Evolutionary conservation across 169 alveolate species (phyloP), one percentile per base, ranked within the genome.

Genomic region (Plasmodium sp.): DNA sequence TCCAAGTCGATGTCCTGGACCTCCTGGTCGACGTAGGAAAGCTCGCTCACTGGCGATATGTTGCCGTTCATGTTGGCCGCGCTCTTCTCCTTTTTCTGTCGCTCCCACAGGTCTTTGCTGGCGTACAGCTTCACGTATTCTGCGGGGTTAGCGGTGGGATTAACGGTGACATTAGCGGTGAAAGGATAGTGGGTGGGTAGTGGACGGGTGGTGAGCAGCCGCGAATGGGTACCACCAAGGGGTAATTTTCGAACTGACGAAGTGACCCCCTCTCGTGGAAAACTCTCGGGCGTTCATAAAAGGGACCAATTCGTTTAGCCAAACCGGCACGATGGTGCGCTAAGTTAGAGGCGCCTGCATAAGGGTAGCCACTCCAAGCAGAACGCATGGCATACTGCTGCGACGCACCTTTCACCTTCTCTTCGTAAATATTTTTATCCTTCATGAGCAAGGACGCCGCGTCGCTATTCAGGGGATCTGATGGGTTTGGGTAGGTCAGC

Each of bases 401-500:
- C 34, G 41, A 62, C 96, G 41, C 39, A 97, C 98, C 99, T 95
- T 97, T 96, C 58, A 98, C 99, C 95, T 98, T 98, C 81, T 98
- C 97, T 71, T 98, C 99, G 88, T 98, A 99, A 48, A 97, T 95
- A 18, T 96, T 96, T 85, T 96, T 96, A 93, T 98, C 98, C 36
- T 97, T 96, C 96, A 97, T 94, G 95, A 97, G 92, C 31, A 99
- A 91, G 36, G 99, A 96, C 2, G 99, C 99, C 12, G 99, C 99
- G 90, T 99, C 99, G 56, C 98, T 97, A 95, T 99, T 99, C 48
- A 99, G 95, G 48, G 99, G 99, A 96, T 98, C 99, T 10, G 97
- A 92, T 2, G 99, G 99, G 93, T 98, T 98, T 4, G 99, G 99
- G 93, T 99, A 99, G 7, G 99, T 97, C 34, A 99, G 96, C 51